phyloP scores from a whole-genome alignment of 257 asterid species.

The Salvia splendens region DNA sequence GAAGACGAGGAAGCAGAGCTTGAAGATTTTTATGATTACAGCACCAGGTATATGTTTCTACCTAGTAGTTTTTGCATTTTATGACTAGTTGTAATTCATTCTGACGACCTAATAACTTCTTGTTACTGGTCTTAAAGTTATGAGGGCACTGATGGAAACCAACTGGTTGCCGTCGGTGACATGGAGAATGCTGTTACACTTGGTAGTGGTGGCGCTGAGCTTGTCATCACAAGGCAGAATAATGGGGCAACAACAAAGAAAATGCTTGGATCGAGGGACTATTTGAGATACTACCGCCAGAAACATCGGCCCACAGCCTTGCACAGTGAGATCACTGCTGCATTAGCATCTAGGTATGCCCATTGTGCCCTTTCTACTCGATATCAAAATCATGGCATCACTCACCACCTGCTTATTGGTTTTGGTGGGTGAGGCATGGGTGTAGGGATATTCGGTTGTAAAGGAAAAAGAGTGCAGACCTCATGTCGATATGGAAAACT shows the following conservation, averaged over 20 bases:
- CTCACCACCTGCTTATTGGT: not conserved
- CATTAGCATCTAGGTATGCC: constrained; percentile 68
- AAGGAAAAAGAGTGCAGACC: not conserved
- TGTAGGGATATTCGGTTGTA: not conserved
- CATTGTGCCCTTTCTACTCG: constrained; percentile 11
- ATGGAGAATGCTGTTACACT: constrained; percentile 53
- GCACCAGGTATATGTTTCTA: constrained; percentile 67
- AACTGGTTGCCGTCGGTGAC: constrained; percentile 59
- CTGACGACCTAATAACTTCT: not conserved
- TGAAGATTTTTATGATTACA: constrained; percentile 92
- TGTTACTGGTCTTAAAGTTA: constrained; percentile 45
- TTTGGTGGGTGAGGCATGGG: not conserved
- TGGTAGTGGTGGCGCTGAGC: constrained; percentile 82
- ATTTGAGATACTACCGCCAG: constrained; percentile 83
- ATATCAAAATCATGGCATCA: not conserved
- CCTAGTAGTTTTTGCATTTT: not conserved
- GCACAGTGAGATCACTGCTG: constrained; percentile 49
- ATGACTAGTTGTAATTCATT: not conserved
- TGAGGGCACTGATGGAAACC: constrained; percentile 65
- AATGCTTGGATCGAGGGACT: constrained; percentile 94
- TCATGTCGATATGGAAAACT: not conserved
- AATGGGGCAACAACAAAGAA: constrained; percentile 45
- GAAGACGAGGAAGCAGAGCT: constrained; percentile 96
- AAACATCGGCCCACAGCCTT: constrained; percentile 77
- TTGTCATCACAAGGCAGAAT: constrained; percentile 50